Evolutionary conservation across 2,329 filamentous ascomycete genomes (phyloP).

Genomic region (Fusarium dlaminii): DNA sequence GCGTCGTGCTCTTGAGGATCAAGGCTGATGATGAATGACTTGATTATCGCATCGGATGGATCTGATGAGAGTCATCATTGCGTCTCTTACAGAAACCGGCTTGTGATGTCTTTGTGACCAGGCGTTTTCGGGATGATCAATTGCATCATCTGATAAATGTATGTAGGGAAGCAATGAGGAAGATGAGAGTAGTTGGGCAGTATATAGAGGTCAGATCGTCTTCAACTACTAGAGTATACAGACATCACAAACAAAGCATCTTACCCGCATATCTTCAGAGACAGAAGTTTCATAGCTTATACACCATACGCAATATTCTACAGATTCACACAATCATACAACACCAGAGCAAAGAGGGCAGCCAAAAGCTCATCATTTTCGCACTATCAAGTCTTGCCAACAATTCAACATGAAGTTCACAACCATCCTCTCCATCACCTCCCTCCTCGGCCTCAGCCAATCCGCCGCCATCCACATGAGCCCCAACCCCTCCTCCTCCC

Average conservation of each 20-base stretch:
- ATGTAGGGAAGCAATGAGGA: accelerated
- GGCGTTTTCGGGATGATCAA: background rate
- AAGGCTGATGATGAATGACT: background rate
- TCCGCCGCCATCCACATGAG: background rate
- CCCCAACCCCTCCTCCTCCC: background rate
- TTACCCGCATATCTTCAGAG: background rate
- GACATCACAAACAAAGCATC: background rate
- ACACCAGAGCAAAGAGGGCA: accelerated
- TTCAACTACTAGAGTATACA: accelerated
- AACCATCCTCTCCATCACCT: background rate
- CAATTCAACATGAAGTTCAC: background rate
- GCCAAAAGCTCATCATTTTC: accelerated
- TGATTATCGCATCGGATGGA: accelerated
- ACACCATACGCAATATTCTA: accelerated
- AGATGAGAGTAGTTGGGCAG: accelerated
- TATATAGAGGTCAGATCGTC: background rate
- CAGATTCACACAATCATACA: accelerated
- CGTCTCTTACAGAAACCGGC: accelerated
- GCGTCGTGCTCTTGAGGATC: background rate
- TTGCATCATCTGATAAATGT: background rate
- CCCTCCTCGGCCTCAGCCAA: background rate
- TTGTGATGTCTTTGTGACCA: accelerated
- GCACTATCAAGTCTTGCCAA: background rate
- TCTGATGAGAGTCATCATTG: accelerated
- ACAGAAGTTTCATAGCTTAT: accelerated